A percentile compares a stretch with the other conserved stretches of the same genome.
Evolutionary conservation across 2,329 filamentous ascomycete species (phyloP).

Genomic region (Byssochlamys sp.): DNA sequence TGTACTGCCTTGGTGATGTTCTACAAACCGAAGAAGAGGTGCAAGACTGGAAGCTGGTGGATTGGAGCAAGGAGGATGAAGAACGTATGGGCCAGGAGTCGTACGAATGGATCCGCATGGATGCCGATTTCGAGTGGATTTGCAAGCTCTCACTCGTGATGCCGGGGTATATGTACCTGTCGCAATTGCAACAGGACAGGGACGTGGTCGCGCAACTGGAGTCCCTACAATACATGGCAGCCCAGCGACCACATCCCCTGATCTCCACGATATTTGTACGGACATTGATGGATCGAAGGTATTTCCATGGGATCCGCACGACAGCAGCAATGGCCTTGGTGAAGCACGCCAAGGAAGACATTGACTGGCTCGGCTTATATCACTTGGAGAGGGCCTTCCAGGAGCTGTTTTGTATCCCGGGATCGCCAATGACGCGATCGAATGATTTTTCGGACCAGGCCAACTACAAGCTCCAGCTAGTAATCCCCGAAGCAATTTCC

Average conservation of each 20-base stretch:
- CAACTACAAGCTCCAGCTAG: constrained; percentile 72
- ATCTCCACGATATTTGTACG: constrained; percentile 81
- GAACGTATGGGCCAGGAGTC: constrained; percentile 88
- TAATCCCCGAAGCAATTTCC: constrained; percentile 72
- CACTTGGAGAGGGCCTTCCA: constrained; percentile 81
- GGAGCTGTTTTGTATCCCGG: constrained; percentile 75
- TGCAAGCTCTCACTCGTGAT: constrained; percentile 73
- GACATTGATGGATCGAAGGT: constrained; percentile 81
- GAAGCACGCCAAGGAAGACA: constrained; percentile 61
- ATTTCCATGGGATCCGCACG: constrained; percentile 84
- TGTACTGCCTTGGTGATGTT: constrained; percentile 88
- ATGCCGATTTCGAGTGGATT: constrained; percentile 97
- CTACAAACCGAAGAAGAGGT: constrained; percentile 74
- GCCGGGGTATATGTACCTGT: constrained; percentile 94
- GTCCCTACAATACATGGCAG: constrained; percentile 65
- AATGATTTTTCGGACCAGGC: constrained; percentile 88
- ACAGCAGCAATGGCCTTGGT: constrained; percentile 73
- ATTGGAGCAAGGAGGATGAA: constrained; percentile 85
- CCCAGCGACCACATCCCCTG: constrained; percentile 61
- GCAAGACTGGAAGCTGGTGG: constrained; percentile 69
- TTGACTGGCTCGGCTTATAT: constrained; percentile 67
- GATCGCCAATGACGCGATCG: constrained; percentile 66
- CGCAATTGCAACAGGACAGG: constrained; percentile 90
- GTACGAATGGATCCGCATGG: constrained; percentile 96
- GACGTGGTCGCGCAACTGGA: constrained; percentile 82